Base-by-base conservation (phyloP, 2,329 filamentous ascomycete species). In the Akanthomyces dipterigenus region DNA sequence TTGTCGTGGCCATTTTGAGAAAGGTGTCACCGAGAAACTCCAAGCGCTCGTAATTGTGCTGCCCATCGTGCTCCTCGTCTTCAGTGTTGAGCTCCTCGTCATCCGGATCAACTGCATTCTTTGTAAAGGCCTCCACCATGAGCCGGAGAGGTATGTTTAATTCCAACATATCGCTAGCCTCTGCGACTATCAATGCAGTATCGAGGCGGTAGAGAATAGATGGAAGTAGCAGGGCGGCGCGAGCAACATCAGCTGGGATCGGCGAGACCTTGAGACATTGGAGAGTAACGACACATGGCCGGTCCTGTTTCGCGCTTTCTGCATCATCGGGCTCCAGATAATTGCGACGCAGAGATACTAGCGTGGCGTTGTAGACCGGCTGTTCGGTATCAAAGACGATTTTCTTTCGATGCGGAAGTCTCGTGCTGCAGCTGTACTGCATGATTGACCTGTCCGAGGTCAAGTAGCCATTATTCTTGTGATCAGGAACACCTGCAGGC, bases 1-100 rank as follows among this genome's bases (percentile, higher is more conserved):
- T 92, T 0, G 93, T 93, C 0, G 93, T 97, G 12, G 90, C 91
- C 87, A 97, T 93, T 75, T 99, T 99, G 63, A 99, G 80, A 69
- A 97, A 96, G 38, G 88, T 90, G 71, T 99, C 95, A 0, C 95
- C 95, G 2, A 98, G 80, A 63, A 97, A 96, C 69, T 99, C 95
- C 0, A 98, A 81, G 14, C 95, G 85, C 72, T 99, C 95, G 68
- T 99, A 99, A 67, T 98, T 98, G 43, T 88, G 36, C n/a, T 36
- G 46, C 16, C 24, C 88, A 1, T 92, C 91, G 91, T 96, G 96
- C 3, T 92, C 93, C 53, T 83, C 79, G 67, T 92, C 89, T 51
- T 93, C 86, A 66, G 92, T 90, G 57, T 91, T 75, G 43, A 89
- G 84, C 61, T 88, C 81, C 38, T 82, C 78, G 0, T 96, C 90